Conservation (phyloP, 2,329 filamentous ascomycete species). For the Magnaporthiopsis rhizophila region DNA sequence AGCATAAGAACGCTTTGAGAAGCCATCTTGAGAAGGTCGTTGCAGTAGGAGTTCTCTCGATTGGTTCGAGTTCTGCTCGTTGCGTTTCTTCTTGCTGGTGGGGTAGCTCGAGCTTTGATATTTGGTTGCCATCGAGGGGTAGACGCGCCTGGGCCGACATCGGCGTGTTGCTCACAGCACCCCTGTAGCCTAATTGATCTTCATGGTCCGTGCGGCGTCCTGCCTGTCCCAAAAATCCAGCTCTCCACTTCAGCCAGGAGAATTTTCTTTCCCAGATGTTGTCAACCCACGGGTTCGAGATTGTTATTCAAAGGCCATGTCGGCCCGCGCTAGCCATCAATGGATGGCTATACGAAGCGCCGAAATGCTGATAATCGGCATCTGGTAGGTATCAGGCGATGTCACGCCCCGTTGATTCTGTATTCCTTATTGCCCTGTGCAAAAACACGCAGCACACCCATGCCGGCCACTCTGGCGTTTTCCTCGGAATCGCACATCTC, state of each 20-base stretch:
- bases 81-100: not conserved
- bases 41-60: not conserved
- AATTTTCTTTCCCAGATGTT: not conserved
- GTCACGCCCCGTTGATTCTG: not conserved
- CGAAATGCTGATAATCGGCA: not conserved
- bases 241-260: not conserved
- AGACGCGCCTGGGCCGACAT: not conserved
- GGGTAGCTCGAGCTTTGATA: not conserved
- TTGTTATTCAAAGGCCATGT: not conserved
- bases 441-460: not conserved
- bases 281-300: not conserved
- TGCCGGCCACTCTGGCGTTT: not conserved
- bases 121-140: not conserved
- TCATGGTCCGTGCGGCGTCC: no score
- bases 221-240: not conserved
- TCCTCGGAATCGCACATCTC: constrained; percentile 2
- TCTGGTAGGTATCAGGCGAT: not conserved
- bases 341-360: not conserved
- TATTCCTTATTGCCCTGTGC: not conserved
- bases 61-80: no score
- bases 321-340: not conserved
- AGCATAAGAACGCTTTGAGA: constrained; percentile 18
- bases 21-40: constrained; percentile 10
- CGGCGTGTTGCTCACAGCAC: no score
- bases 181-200: not conserved